phyloP scores from a whole-genome alignment of 148 eudicot genomes.

The Persicaria maculosa region DNA sequence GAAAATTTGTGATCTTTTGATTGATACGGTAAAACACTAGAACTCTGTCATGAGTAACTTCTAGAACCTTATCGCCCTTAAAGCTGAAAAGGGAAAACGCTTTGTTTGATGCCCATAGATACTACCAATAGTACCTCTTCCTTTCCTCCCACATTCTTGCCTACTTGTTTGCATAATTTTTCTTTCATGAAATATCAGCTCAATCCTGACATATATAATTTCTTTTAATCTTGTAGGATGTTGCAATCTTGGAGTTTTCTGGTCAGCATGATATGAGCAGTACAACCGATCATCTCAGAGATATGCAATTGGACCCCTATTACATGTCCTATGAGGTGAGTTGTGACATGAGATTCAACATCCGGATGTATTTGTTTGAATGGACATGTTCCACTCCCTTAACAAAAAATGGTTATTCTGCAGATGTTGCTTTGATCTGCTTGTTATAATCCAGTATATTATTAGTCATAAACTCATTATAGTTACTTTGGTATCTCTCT shows the following conservation, averaged over 20 bases:
- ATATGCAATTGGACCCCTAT: constrained; percentile 89
- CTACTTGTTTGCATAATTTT: neutral
- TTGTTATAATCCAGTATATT: neutral
- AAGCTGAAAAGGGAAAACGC: neutral
- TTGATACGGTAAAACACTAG: neutral
- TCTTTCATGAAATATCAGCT: neutral
- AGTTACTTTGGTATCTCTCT: neutral
- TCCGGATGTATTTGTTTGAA: neutral
- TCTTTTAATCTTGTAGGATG: constrained; percentile 41
- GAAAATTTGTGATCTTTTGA: neutral
- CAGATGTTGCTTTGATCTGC: neutral
- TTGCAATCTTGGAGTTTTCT: constrained; percentile 69
- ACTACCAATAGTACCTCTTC: neutral
- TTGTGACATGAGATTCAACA: neutral
- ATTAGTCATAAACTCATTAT: neutral
- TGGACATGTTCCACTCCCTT: neutral
- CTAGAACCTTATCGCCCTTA: neutral
- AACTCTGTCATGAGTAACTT: neutral
- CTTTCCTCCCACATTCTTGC: neutral
- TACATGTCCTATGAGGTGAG: constrained; percentile 97
- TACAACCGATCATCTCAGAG: constrained; percentile 66
- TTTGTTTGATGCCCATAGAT: neutral
- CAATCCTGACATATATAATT: neutral
- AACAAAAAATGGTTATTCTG: neutral
- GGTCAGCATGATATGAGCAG: constrained; percentile 54